These are phyloP conservation scores for Stereocaulon alpinum DNA, from an alignment of 495 filamentous ascomycete genomes.

Conservation along the genomic window DNA sequence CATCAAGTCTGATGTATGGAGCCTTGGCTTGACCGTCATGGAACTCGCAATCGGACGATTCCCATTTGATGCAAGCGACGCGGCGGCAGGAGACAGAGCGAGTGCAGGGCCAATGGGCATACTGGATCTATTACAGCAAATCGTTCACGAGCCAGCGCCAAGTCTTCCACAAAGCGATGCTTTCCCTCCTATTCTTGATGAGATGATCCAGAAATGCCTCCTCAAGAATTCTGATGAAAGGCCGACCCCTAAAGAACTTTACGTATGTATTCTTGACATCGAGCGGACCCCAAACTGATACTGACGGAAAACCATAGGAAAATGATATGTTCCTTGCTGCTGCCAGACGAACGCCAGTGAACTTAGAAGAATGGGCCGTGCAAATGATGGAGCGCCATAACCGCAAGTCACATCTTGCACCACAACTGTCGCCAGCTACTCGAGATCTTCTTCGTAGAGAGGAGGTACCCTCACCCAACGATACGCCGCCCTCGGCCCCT, in stretches of 20 bases:
- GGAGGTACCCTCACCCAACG: constrained; percentile 26
- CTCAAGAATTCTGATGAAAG: constrained; percentile 77
- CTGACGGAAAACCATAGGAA: constrained; percentile 47
- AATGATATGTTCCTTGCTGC: constrained; percentile 88
- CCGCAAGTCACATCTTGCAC: constrained; percentile 79
- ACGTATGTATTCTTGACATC: constrained; percentile 28
- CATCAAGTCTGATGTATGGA: constrained; percentile 98
- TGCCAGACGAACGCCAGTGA: constrained; percentile 85
- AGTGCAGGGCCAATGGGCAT: constrained; percentile 80
- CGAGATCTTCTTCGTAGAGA: constrained; percentile 44
- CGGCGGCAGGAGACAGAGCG: constrained; percentile 58
- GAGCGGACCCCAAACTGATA: neutral
- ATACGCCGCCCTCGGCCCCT: constrained; percentile 30
- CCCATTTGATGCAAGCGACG: constrained; percentile 74
- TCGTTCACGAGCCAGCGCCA: constrained; percentile 91
- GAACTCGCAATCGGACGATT: constrained; percentile 95
- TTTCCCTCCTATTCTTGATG: constrained; percentile 86
- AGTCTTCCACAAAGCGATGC: constrained; percentile 92
- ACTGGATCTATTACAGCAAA: constrained; percentile 90
- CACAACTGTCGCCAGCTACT: constrained; percentile 49
- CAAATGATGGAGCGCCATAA: constrained; percentile 84
- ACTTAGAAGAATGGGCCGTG: constrained; percentile 81
- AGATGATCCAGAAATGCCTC: constrained; percentile 93
- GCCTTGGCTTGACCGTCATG: constrained; percentile 91
- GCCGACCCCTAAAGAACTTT: constrained; percentile 82